phyloP scores from a whole-genome alignment of 1,139 yeast species.

The Pichia norvegensis region DNA sequence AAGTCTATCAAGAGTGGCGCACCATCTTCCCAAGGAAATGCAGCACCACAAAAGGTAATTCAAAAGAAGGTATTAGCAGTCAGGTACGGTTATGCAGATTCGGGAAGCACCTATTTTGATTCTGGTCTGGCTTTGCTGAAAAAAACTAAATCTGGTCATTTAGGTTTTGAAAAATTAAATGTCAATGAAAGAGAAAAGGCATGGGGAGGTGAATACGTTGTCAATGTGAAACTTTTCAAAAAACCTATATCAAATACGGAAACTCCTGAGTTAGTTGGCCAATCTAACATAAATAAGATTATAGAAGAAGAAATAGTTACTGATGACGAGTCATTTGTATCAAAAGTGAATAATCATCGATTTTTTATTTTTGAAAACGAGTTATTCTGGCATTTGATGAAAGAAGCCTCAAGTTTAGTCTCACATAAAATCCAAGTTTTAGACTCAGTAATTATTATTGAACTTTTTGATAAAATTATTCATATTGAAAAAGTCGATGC shows the following conservation, averaged over 20 bases:
- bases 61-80: slow-evolving; percentile 48
- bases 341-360: slow-evolving; percentile 52
- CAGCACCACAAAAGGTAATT: not conserved
- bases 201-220: slow-evolving; percentile 30
- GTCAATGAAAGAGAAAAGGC: slow-evolving; percentile 28
- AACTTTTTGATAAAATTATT: slow-evolving; percentile 52
- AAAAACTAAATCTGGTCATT: slow-evolving; percentile 26
- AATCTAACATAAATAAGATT: slow-evolving; percentile 8
- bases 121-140: slow-evolving; percentile 67
- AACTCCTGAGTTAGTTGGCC: slow-evolving; percentile 8
- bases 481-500: slow-evolving; percentile 42
- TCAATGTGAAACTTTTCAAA: slow-evolving; percentile 41
- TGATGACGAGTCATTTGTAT: slow-evolving; percentile 16
- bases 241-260: slow-evolving; percentile 10
- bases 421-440: slow-evolving; percentile 65
- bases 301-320: slow-evolving; percentile 2
- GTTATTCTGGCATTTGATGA: slow-evolving; percentile 57
- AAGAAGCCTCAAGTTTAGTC: slow-evolving; percentile 68
- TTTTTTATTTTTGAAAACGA: slow-evolving; percentile 82
- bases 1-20: slow-evolving; percentile 28
- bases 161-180: slow-evolving; percentile 23
- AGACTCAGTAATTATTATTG: slow-evolving; percentile 55
- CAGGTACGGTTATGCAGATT: slow-evolving; percentile 84
- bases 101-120: slow-evolving; percentile 73
- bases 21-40: not conserved